Conservation (phyloP, 2,329 filamentous ascomycete genomes). For the Berkeleyomyces rouxiae region DNA sequence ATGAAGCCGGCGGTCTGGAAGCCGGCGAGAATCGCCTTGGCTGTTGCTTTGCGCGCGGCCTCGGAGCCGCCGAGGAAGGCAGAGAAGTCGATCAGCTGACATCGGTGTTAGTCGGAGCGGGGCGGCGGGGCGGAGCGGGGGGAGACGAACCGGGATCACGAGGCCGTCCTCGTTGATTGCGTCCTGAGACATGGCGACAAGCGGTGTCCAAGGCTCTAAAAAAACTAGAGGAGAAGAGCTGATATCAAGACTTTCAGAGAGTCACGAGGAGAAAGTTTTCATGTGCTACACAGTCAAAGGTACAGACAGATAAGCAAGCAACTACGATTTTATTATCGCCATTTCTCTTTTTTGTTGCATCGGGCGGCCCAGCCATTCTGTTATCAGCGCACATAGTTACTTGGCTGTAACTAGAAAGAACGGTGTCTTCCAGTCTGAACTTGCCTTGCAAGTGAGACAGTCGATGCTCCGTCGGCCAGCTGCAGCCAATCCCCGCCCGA, state of each 20-base stretch:
- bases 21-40: slow-evolving; percentile 55
- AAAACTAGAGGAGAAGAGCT: neutral
- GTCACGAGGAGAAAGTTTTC: neutral
- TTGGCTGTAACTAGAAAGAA: neutral
- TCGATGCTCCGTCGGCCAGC: neutral
- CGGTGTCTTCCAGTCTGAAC: neutral
- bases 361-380: neutral
- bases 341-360: neutral
- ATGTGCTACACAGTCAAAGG: neutral
- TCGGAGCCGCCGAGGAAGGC: slow-evolving; percentile 49
- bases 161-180: slow-evolving; percentile 36
- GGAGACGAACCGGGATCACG: slow-evolving; percentile 33
- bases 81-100: slow-evolving; percentile 62
- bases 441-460: neutral
- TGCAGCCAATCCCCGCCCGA: neutral
- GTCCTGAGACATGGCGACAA: slow-evolving; percentile 23
- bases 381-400: neutral
- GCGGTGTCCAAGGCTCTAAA: too few species aligned
- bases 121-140: slow-evolving; percentile 15
- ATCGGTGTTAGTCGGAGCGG: slow-evolving; percentile 11
- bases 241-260: neutral
- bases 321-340: neutral
- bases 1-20: slow-evolving; percentile 82
- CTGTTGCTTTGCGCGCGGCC: slow-evolving; percentile 44
- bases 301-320: neutral